phyloP scores from a whole-genome alignment of 2,329 filamentous ascomycete genomes.

The Verticillium zaregamsianum region DNA sequence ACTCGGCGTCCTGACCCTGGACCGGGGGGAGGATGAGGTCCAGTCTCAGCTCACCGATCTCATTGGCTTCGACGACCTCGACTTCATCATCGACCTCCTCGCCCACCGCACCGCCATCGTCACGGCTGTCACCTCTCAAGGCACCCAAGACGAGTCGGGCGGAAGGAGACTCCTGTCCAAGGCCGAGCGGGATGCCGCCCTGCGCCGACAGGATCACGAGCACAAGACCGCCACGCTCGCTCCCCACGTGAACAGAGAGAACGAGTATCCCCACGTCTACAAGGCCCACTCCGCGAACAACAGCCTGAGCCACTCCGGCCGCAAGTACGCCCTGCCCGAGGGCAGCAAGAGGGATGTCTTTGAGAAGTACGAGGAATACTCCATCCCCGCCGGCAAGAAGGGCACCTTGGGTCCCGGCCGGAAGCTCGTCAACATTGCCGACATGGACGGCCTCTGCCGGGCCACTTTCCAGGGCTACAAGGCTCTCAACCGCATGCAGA shows the following conservation, averaged over 20 bases:
- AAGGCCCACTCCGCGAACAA: constrained; percentile 80
- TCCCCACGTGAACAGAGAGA: constrained; percentile 66
- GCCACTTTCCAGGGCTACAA: constrained; percentile 96
- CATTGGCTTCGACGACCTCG: constrained; percentile 87
- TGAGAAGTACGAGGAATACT: constrained; percentile 84
- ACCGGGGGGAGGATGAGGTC: constrained; percentile 74
- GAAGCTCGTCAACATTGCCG: constrained; percentile 71
- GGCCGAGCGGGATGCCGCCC: constrained; percentile 71
- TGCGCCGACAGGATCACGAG: constrained; percentile 71
- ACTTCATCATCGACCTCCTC: constrained; percentile 89
- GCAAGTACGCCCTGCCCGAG: constrained; percentile 75
- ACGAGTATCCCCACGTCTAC: constrained; percentile 92
- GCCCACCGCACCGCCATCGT: constrained; percentile 68
- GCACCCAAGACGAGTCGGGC: constrained; percentile 23
- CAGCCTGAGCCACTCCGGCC: constrained; percentile 72
- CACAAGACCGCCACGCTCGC: constrained; percentile 77
- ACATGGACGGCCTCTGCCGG: constrained; percentile 83
- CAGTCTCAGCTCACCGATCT: constrained; percentile 87
- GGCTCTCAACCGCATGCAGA: constrained; percentile 95
- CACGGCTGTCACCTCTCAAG: constrained; percentile 33
- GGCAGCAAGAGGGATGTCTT: constrained; percentile 68
- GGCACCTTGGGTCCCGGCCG: constrained; percentile 69
- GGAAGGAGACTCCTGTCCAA: constrained; percentile 61
- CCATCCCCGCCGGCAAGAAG: constrained; percentile 76
- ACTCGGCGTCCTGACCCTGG: constrained; percentile 65